phyloP scores from a whole-genome alignment of 768 basidiomycete genomes.

The Calvatia gigantea region DNA sequence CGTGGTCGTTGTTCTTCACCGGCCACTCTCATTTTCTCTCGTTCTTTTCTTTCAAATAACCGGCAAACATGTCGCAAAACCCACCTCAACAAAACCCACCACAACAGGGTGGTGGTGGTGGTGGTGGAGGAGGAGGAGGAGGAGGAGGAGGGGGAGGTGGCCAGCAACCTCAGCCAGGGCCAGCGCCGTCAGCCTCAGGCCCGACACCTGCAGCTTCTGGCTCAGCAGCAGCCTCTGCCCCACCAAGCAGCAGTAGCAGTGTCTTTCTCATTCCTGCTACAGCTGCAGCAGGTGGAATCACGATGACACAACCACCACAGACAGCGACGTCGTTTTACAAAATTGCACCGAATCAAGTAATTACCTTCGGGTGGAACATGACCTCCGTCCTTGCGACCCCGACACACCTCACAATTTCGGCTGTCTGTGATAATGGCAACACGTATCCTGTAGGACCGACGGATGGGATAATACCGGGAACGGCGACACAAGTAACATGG shows the following conservation, averaged over 20 bases:
- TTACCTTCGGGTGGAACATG: conserved; percentile 93
- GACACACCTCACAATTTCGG: conserved; percentile 72
- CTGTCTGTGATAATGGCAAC: conserved; percentile 82
- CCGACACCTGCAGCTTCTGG: background rate
- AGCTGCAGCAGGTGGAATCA: conserved; percentile 56
- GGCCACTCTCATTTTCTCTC: background rate
- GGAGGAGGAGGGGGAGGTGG: too few relatives aligned
- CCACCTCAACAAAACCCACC: background rate
- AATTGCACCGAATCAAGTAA: conserved; percentile 65
- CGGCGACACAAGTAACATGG: conserved; percentile 74
- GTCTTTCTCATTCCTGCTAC: conserved; percentile 22
- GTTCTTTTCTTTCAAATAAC: background rate
- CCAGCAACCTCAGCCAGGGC: background rate
- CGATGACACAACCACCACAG: conserved; percentile 77
- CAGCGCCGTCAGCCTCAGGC: background rate
- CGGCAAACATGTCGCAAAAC: background rate
- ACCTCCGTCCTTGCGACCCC: conserved; percentile 71
- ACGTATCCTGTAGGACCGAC: conserved; percentile 87
- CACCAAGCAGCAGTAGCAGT: conserved; percentile 9
- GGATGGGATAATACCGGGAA: conserved; percentile 66
- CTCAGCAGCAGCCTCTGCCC: conserved; percentile 1
- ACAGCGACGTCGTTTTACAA: conserved; percentile 86
- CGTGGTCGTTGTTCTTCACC: background rate
- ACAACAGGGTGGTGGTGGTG: too few relatives aligned
- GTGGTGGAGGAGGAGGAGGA: too few relatives aligned